Percentiles rank a stretch among this genome's conserved stretches.
Conservation (phyloP, 495 filamentous ascomycete species). For the Haplographium delicatum region DNA sequence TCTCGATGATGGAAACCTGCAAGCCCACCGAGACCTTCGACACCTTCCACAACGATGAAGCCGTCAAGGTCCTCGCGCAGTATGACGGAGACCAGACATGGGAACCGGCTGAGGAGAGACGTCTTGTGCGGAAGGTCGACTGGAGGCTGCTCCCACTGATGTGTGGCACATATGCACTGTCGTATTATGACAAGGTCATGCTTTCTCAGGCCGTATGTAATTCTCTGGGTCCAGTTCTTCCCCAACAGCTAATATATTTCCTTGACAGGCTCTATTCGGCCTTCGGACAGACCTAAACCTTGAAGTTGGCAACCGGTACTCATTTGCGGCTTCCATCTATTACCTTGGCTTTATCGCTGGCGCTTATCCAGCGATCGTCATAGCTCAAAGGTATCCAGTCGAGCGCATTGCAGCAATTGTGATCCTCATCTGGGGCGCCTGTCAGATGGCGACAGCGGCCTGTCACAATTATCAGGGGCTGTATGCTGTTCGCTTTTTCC, state of each 20-base stretch:
- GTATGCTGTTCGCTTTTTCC: not conserved
- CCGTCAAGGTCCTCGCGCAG: not conserved
- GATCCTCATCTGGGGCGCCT: not conserved
- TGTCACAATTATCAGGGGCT: not conserved
- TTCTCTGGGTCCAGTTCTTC: not conserved
- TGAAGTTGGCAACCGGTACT: not conserved
- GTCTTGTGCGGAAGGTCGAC: not conserved
- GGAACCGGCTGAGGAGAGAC: not conserved
- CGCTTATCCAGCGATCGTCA: not conserved
- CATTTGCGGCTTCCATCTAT: not conserved
- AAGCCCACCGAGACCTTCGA: too few relatives aligned
- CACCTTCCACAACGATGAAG: not conserved
- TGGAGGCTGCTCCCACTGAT: not conserved
- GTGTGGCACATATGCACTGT: not conserved
- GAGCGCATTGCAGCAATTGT: not conserved
- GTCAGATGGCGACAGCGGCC: not conserved
- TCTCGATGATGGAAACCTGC: too few relatives aligned
- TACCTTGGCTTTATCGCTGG: not conserved
- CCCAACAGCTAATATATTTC: not conserved
- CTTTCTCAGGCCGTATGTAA: not conserved
- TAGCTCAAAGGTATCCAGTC: not conserved
- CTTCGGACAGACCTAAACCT: not conserved
- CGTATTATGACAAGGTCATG: not conserved
- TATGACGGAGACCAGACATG: not conserved
- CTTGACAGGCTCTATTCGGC: not conserved